Evolutionary conservation across 352 stramenopile genomes (phyloP).

Genomic region (Vaucheria bursata): DNA sequence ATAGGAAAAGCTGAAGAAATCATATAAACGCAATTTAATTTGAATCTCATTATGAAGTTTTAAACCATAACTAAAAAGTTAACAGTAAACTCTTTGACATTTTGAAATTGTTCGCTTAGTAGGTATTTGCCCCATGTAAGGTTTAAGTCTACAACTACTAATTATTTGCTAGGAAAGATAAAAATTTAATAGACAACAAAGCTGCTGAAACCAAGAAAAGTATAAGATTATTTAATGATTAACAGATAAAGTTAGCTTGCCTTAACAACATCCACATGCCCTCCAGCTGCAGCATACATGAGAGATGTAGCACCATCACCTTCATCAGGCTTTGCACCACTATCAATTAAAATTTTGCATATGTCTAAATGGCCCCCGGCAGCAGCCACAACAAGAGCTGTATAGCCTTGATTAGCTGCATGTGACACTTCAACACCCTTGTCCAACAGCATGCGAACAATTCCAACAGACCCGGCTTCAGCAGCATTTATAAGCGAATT

Average conservation of each 20-base stretch:
- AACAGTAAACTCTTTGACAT: too few species aligned
- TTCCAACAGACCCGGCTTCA: slow-evolving; percentile 59
- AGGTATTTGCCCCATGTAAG: too few species aligned
- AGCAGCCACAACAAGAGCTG: slow-evolving; percentile 67
- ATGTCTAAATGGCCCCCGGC: slow-evolving; percentile 61
- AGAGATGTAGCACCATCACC: slow-evolving; percentile 64
- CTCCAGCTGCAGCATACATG: slow-evolving; percentile 73
- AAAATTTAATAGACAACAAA: slow-evolving; percentile 8
- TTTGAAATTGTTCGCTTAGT: too few species aligned
- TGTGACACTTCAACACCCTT: slow-evolving; percentile 47
- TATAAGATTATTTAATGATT: background rate
- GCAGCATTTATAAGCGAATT: slow-evolving; percentile 69
- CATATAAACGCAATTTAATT: too few species aligned
- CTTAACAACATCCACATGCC: slow-evolving; percentile 61
- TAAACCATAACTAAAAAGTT: too few species aligned
- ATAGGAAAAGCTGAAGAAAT: too few species aligned
- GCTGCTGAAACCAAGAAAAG: background rate
- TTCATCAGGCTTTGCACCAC: slow-evolving; percentile 52
- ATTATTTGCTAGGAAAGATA: background rate
- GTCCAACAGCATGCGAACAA: slow-evolving; percentile 55
- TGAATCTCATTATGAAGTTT: too few species aligned
- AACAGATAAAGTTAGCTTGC: background rate
- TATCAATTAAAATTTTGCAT: slow-evolving; percentile 57
- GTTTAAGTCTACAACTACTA: too few species aligned
- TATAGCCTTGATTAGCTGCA: slow-evolving; percentile 51